These are phyloP conservation scores for Fraxinus americana DNA, from an alignment of 257 asterid species.

Conservation along the genomic window DNA sequence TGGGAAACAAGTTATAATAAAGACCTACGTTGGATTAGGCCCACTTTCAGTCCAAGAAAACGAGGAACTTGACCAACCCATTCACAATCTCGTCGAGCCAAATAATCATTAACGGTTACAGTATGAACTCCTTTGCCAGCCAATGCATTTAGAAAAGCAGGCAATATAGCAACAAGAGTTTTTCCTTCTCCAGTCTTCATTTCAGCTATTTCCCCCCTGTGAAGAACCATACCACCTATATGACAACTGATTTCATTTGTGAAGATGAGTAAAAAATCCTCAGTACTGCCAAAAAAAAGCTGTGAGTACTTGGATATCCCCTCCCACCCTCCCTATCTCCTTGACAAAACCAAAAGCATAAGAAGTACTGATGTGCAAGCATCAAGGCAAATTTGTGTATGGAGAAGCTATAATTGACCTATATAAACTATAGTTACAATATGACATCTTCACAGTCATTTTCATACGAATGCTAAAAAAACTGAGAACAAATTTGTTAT, in stretches of 20 bases:
- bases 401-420: background rate
- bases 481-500: constrained; percentile 6
- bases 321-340: constrained; percentile 8
- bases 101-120: constrained; percentile 93
- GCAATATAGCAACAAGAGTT: constrained; percentile 94
- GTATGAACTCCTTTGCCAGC: constrained; percentile 90
- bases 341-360: constrained; percentile 10
- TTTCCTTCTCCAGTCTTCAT: constrained; percentile 99
- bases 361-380: background rate
- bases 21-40: constrained; percentile 95
- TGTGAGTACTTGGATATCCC: background rate
- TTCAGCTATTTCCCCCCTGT: constrained; percentile 97
- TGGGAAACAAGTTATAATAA: constrained; percentile 26
- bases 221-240: constrained; percentile 94
- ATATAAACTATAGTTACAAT: constrained; percentile 28
- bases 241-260: constrained; percentile 12
- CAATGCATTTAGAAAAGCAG: constrained; percentile 92
- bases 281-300: background rate
- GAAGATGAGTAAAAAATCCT: constrained; percentile 3
- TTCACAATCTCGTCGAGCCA: constrained; percentile 97
- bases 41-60: constrained; percentile 96
- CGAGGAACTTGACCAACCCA: constrained; percentile 99
- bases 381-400: background rate
- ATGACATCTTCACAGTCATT: constrained; percentile 30
- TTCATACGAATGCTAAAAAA: constrained; percentile 33